Evolutionary conservation across 2,329 filamentous ascomycete genomes (phyloP), one percentile per base, ranked within the genome.

Genomic region (Parafenestella ontariensis): DNA sequence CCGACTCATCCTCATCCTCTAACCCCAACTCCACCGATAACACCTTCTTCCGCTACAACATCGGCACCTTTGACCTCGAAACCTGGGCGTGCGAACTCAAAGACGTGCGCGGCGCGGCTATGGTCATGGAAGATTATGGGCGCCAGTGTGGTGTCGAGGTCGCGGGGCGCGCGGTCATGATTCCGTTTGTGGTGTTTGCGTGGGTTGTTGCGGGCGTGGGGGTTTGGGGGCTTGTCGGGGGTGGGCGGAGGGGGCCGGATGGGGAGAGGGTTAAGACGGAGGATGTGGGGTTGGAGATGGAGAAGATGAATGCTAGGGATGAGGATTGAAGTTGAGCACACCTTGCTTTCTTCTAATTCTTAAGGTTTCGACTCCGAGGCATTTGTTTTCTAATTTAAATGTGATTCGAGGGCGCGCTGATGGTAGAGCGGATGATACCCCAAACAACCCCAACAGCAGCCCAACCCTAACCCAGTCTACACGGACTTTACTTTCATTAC

Each of bases 31-130:
- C 49, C 18, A 29, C 24, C 36, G 52, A 57, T 6, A 49, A 57
- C 6, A 48, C 48, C 13, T 60, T 59, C 50, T 65, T 60, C 47
- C 65, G 69, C 23, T 75, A 75, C 57, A 65, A 70, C 54, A 56
- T 62, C 28, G 72, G 72, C 40, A 70, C 56, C 21, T 75, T 75
- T 45, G 72, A 75, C 28, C 64, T 75, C 11, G 72, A 74, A 48
- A 74, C 70, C 1, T 75, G 72, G 72, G 56, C 64, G 9, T 75
- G 72, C 49, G 68, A 73, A 18, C 60, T 74, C 9, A 62, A 67
- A 53, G 43, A 44, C 5, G 60, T 65, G 0, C 23, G 41, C 1
- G 67, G 66, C 9, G 69, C 66, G 0, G 49, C 37, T 13, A 69
- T 70, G 52, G 72, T 71, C 2, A 53, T 46, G 26, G 59, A 65